A percentile compares a stretch with the other conserved stretches of the same genome.
Evolutionary conservation across 2,329 filamentous ascomycete genomes (phyloP).

Genomic region (Cryphonectria nitschkei): DNA sequence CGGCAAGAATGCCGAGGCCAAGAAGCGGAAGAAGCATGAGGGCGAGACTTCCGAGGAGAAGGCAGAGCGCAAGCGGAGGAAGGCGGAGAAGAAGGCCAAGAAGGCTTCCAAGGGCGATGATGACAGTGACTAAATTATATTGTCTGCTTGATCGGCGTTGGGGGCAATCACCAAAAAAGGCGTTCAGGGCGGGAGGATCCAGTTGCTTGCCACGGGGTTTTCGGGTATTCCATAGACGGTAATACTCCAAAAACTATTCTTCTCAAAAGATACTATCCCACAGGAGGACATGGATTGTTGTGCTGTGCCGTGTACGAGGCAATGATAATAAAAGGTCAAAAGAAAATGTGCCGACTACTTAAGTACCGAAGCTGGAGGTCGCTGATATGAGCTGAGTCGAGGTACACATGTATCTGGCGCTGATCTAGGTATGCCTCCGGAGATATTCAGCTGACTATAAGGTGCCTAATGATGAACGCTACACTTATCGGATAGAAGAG

Average conservation of each 20-base stretch:
- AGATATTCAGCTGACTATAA: background rate
- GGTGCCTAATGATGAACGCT: background rate
- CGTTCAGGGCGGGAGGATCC: slow-evolving; percentile 10
- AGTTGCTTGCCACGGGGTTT: background rate
- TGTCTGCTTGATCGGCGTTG: slow-evolving; percentile 12
- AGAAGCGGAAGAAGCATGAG: slow-evolving; percentile 83
- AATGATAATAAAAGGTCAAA: background rate
- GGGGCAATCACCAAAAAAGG: slow-evolving; percentile 13
- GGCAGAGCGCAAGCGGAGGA: slow-evolving; percentile 42
- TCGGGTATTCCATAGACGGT: slow-evolving; percentile 14
- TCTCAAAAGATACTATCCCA: background rate
- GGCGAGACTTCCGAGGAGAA: slow-evolving; percentile 74
- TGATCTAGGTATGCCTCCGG: background rate
- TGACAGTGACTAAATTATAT: slow-evolving; percentile 32
- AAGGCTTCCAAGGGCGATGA: slow-evolving; percentile 31
- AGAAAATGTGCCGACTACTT: background rate
- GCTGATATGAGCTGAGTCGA: background rate
- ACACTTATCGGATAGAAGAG: too few relatives aligned
- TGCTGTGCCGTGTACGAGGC: background rate
- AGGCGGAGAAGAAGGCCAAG: slow-evolving; percentile 40
- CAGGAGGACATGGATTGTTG: background rate
- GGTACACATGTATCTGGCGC: background rate
- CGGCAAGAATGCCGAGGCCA: slow-evolving; percentile 62
- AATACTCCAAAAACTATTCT: background rate
- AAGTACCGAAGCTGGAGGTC: too few relatives aligned